phyloP scores from a whole-genome alignment of 345 rosid genomes.

The Melaleuca quinquenervia region DNA sequence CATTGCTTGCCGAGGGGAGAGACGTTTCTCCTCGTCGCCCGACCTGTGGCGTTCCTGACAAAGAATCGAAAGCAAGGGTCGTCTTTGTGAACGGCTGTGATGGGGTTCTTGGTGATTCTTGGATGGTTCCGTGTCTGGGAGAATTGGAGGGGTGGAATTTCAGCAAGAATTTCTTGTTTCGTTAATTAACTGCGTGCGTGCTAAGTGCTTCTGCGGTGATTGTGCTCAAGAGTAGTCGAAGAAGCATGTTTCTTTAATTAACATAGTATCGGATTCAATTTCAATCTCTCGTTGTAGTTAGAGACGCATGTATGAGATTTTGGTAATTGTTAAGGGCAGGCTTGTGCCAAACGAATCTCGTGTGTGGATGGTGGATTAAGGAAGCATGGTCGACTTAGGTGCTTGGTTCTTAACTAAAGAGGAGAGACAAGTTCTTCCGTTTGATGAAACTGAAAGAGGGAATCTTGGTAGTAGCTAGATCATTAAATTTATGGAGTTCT shows the following conservation, averaged over 20 bases:
- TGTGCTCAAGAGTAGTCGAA: too few relatives aligned
- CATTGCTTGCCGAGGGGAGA: not conserved
- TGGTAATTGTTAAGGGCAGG: not conserved
- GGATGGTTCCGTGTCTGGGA: not conserved
- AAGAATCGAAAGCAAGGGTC: not conserved
- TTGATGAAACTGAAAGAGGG: not conserved
- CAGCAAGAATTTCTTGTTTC: too few relatives aligned
- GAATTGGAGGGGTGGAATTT: not conserved
- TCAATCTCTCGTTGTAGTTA: not conserved
- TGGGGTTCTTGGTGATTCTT: not conserved
- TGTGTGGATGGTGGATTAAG: not conserved
- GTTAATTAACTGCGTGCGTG: too few relatives aligned
- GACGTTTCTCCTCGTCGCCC: not conserved
- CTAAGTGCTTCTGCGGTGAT: too few relatives aligned
- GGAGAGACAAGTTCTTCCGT: not conserved
- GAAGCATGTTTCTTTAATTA: too few relatives aligned
- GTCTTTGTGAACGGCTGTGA: not conserved
- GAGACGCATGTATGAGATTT: not conserved
- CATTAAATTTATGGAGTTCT: not conserved
- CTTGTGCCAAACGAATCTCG: not conserved
- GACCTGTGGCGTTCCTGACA: not conserved
- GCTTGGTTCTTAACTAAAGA: not conserved
- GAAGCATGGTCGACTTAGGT: not conserved
- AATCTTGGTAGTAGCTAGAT: not conserved
- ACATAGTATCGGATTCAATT: not conserved